A percentile compares a stretch with the other conserved stretches of the same genome.
These are phyloP conservation scores for Hordeum marinum DNA, from an alignment of 176 grass and related monocot genomes.

Conservation along the genomic window DNA sequence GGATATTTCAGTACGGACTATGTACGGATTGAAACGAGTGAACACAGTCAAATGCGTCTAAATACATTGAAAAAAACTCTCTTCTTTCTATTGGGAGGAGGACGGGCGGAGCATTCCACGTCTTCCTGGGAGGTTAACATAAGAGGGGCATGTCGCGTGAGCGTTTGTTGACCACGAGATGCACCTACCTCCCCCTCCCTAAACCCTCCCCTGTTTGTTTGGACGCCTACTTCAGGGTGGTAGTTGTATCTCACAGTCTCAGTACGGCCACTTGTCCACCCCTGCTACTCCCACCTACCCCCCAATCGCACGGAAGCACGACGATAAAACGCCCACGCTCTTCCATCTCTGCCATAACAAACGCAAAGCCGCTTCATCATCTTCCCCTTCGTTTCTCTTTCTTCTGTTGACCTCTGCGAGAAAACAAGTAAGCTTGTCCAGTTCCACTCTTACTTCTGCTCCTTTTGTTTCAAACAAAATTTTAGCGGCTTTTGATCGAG, in stretches of 20 bases:
- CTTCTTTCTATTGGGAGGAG: too few species aligned
- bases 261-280: neutral
- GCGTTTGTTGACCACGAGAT: constrained; percentile 2
- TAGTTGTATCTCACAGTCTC: neutral
- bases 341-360: neutral
- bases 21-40: too few species aligned
- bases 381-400: neutral
- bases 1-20: too few species aligned
- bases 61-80: too few species aligned
- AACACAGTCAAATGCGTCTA: too few species aligned
- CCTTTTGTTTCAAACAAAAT: neutral
- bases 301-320: neutral
- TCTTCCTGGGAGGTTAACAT: too few species aligned
- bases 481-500: neutral
- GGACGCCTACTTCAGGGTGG: neutral
- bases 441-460: neutral
- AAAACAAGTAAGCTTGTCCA: neutral
- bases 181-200: constrained; percentile 6
- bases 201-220: neutral
- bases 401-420: neutral
- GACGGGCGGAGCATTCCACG: too few species aligned
- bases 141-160: neutral
- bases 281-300: neutral
- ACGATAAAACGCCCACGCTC: neutral
- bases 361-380: neutral